Base-by-base conservation (phyloP, 208 protist genomes). In the Porcisia hertigi region DNA sequence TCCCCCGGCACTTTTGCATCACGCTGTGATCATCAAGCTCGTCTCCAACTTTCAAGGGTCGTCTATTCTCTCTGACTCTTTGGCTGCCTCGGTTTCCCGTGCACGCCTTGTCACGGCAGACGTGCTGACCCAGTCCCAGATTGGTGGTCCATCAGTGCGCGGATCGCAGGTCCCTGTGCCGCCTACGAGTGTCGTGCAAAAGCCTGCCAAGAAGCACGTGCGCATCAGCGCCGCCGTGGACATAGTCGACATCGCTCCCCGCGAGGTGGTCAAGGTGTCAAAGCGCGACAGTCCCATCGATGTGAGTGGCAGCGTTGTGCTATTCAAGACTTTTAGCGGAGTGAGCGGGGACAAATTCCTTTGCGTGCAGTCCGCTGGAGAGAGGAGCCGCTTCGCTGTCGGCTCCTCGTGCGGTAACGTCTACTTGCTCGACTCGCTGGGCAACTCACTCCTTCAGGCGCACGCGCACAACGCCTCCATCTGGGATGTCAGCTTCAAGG, bases 191-290 rank as follows among this genome's bases (percentile, higher is more conserved):
- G 45, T 71, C 14, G 72, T 66, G 65, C 80, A 75, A 76, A 74
- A 79, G 59, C 75, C 75, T 8, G 58, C 73, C n/a, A 93, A 91
- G 80, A 83, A 83, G 36, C 84, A 83, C 58, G 92, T 96, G 30
- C 85, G 87, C 49, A 94, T 96, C 77, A 92, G 83, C 73, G 88
- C 92, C 9, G 82, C 92, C 5, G 89, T 96, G 3, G 92, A 96
- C 41, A 87, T 96, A 11, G 86, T 96, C 8, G 89, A 94, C 39
- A 96, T 96, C 67, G 87, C 81, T 2, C 89, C 92, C 6, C 84
- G 92, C 62, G 92, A 96, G 55, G 84, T 94, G 7, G 52, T 93
- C 30, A 62, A 73, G 49, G 55, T 63, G 36, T 70, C 80, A 58
- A 76, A 84, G 52, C 78, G 81, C 14, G 83, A 88, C 70, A 63